Evolutionary conservation across 805 yeast genomes (phyloP).

Genomic region (Lipomyces anomalus): DNA sequence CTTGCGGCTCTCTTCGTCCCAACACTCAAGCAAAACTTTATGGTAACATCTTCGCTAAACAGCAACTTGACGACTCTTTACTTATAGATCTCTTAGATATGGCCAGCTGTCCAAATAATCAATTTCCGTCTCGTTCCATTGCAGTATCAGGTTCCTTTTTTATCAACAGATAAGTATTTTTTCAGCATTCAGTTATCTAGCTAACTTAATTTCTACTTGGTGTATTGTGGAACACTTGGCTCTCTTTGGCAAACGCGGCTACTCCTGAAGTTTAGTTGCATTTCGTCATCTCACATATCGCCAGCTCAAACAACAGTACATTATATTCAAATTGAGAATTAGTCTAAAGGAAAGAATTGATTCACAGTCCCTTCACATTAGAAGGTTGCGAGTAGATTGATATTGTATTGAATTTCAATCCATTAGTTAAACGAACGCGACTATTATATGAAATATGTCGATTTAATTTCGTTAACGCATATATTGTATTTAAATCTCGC

Average conservation of each 20-base stretch:
- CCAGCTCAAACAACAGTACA: too few species aligned
- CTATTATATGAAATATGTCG: too few species aligned
- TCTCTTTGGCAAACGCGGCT: conserved; percentile 69
- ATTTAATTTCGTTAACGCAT: too few species aligned
- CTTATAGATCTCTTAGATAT: too few species aligned
- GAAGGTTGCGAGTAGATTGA: not conserved
- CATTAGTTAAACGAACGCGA: not conserved
- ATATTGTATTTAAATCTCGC: too few species aligned
- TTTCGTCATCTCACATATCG: too few species aligned
- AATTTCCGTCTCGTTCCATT: conserved; percentile 76
- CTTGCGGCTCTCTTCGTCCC: conserved; percentile 52
- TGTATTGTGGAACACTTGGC: conserved; percentile 89
- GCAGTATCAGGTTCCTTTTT: conserved; percentile 83
- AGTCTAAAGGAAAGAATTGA: too few species aligned
- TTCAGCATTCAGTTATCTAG: not conserved
- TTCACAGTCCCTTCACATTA: too few species aligned
- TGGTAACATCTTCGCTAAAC: conserved; percentile 28
- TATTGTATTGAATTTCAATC: not conserved
- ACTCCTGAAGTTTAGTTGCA: conserved; percentile 5
- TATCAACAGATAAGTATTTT: conserved; percentile 45
- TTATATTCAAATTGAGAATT: too few species aligned
- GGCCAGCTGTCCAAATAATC: conserved; percentile 82
- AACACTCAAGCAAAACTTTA: conserved; percentile 71
- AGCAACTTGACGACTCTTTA: not conserved
- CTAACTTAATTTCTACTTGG: conserved; percentile 43